phyloP scores from a whole-genome alignment of 768 basidiomycete genomes.

The Rossbeevera mucosa region DNA sequence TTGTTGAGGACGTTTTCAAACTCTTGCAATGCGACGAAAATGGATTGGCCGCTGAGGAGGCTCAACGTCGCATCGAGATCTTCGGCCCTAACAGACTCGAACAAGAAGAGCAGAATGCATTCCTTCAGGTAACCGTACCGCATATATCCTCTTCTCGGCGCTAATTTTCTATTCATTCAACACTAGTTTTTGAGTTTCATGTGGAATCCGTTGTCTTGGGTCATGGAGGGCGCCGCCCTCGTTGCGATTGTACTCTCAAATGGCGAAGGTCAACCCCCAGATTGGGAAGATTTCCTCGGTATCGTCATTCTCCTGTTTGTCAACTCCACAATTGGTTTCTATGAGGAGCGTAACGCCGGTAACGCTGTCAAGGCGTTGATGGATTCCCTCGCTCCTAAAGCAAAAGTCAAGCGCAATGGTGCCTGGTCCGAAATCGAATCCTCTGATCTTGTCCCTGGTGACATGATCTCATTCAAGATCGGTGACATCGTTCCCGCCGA shows the following conservation, averaged over 20 bases:
- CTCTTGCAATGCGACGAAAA: constrained; percentile 86
- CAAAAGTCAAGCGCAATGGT: constrained; percentile 84
- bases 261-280: constrained; percentile 79
- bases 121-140: constrained; percentile 64
- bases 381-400: constrained; percentile 98
- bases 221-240: constrained; percentile 95
- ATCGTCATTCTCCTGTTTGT: constrained; percentile 86
- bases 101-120: constrained; percentile 82
- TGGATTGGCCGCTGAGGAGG: constrained; percentile 75
- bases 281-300: constrained; percentile 98
- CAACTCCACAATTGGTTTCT: constrained; percentile 98
- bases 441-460: constrained; percentile 85
- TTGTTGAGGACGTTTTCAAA: constrained; percentile 94
- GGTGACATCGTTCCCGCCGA: constrained; percentile 98
- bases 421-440: constrained; percentile 90
- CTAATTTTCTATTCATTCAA: not conserved
- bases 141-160: not conserved
- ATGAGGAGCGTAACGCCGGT: constrained; percentile 95
- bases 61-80: constrained; percentile 76
- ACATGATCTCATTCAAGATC: constrained; percentile 97
- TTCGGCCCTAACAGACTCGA: constrained; percentile 97
- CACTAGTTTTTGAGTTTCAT: constrained; percentile 87
- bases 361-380: constrained; percentile 99
- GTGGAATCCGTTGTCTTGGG: constrained; percentile 99
- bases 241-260: constrained; percentile 96